Percentiles rank a stretch among this genome's conserved stretches.
These are phyloP conservation scores for barrel medic (Medicago truncatula) DNA, from an alignment of 306 rosid species.

Conservation along the genomic window MtrunA17r5.0-ANR NC_053049.1:46287001-46287500, in stretches of 20 bases:
- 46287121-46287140: constrained; percentile 13
- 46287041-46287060: constrained; percentile 51
- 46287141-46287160: constrained; percentile 30
- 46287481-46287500: too few relatives aligned
- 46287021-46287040: constrained; percentile 74
- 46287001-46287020: constrained; percentile 81
- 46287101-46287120: constrained; percentile 9
- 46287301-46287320: constrained; percentile 8
- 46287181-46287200: constrained; percentile 25
- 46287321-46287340: background rate
- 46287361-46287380: too few relatives aligned
- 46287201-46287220: constrained; percentile 41
- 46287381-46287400: too few relatives aligned
- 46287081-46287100: constrained; percentile 33
- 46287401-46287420: too few relatives aligned
- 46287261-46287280: too few relatives aligned
- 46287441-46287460: too few relatives aligned
- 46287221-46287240: constrained; percentile 27
- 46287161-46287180: constrained; percentile 7
- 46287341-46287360: constrained; percentile 4
- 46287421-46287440: too few relatives aligned
- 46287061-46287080: constrained; percentile 17
- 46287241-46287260: constrained; percentile 30
- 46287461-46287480: too few relatives aligned
- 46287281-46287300: too few relatives aligned